Percentiles rank a stretch among this genome's conserved stretches.
These are phyloP conservation scores for Guyanaporus albipodus DNA, from an alignment of 768 basidiomycete species.

Conservation along the genomic window DNA sequence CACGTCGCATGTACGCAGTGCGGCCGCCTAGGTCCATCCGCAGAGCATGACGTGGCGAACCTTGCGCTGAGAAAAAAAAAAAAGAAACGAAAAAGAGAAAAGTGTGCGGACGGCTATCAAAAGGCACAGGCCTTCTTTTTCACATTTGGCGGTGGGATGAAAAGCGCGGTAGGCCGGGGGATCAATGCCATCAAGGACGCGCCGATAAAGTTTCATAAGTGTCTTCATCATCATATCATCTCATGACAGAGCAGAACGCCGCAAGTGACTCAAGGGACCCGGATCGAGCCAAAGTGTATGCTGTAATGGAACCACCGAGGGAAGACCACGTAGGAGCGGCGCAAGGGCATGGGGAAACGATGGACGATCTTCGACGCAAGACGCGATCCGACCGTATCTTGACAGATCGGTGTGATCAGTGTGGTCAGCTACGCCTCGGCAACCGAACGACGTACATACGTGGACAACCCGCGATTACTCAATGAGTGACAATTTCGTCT, in stretches of 20 bases:
- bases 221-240: conserved; percentile 19
- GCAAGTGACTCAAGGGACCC: conserved; percentile 12
- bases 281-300: conserved; percentile 13
- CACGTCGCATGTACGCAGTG: conserved; percentile 22
- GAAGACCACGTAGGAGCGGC: conserved; percentile 9
- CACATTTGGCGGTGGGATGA: conserved; percentile 18
- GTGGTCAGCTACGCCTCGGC: conserved; percentile 11
- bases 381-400: conserved; percentile 11
- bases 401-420: conserved; percentile 17
- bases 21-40: conserved; percentile 15
- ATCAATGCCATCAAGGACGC: conserved; percentile 27
- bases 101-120: conserved; percentile 19
- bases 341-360: conserved; percentile 3
- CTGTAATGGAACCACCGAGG: conserved; percentile 21
- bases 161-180: conserved; percentile 18
- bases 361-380: conserved; percentile 21
- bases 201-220: conserved; percentile 30
- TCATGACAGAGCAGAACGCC: conserved; percentile 19
- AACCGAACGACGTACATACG: conserved; percentile 18
- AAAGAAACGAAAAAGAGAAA: too few relatives aligned
- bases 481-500: conserved; percentile 20
- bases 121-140: conserved; percentile 23
- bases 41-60: conserved; percentile 18
- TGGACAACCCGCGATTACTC: conserved; percentile 20
- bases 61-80: conserved; percentile 20